phyloP scores from a whole-genome alignment of 495 filamentous ascomycete genomes.

The Penicillium atrosanguineum region DNA sequence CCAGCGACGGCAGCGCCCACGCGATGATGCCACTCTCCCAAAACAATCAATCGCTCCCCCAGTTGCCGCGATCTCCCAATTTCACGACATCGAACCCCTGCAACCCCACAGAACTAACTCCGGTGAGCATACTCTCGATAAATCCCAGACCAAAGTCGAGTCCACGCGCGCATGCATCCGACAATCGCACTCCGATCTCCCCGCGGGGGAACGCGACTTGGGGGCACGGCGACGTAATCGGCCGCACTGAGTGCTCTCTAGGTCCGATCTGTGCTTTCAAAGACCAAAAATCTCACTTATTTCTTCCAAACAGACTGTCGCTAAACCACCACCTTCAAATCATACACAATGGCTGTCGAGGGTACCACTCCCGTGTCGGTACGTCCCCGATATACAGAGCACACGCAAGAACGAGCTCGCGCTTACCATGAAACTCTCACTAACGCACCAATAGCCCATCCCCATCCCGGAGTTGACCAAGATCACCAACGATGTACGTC shows the following conservation, averaged over 20 bases:
- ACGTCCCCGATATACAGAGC: slow-evolving; percentile 14
- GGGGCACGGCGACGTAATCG: background rate
- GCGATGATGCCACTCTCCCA: slow-evolving; percentile 23
- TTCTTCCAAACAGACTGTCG: background rate
- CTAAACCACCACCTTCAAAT: background rate
- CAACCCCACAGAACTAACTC: background rate
- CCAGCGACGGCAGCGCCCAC: slow-evolving; percentile 13
- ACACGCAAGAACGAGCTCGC: background rate
- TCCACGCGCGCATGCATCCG: background rate
- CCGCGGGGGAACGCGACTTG: slow-evolving; percentile 5
- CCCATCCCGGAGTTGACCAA: slow-evolving; percentile 72
- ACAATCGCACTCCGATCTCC: background rate
- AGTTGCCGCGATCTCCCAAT: background rate
- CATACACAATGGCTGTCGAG: slow-evolving; percentile 38
- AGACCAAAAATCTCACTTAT: background rate
- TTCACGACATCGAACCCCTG: background rate
- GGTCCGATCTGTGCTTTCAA: background rate
- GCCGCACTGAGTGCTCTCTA: background rate
- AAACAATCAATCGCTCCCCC: slow-evolving; percentile 16
- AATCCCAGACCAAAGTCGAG: background rate
- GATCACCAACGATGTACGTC: slow-evolving; percentile 76
- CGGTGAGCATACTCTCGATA: background rate
- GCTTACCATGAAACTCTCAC: background rate
- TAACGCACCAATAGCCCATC: slow-evolving; percentile 60
- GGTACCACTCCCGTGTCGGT: slow-evolving; percentile 30